Conservation (phyloP, 2,329 filamentous ascomycete species). For the Fusarium brevicatenulatum region DNA sequence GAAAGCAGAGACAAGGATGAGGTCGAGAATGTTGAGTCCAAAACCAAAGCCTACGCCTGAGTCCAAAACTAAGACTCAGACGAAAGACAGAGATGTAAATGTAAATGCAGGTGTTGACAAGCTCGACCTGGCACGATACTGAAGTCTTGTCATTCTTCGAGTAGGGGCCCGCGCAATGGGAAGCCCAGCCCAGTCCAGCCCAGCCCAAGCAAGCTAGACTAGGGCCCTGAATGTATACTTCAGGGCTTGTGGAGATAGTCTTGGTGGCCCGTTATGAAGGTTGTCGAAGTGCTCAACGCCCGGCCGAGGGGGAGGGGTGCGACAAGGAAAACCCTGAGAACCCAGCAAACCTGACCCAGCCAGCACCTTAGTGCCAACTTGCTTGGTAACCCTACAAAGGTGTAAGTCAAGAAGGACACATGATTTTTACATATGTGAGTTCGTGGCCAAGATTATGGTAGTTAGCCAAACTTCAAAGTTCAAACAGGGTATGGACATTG, state of each 20-base stretch:
- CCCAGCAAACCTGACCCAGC: constrained; percentile 33
- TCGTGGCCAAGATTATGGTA: constrained; percentile 25
- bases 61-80: constrained; percentile 9
- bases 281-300: constrained; percentile 30
- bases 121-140: constrained; percentile 22
- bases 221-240: constrained; percentile 36
- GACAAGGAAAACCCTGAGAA: constrained; percentile 21
- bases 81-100: constrained; percentile 17
- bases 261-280: constrained; percentile 34
- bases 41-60: constrained; percentile 14
- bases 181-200: constrained; percentile 20
- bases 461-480: constrained; percentile 10
- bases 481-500: constrained; percentile 4
- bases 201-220: constrained; percentile 20
- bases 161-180: constrained; percentile 19
- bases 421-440: constrained; percentile 35
- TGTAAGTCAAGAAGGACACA: constrained; percentile 36
- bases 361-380: constrained; percentile 38
- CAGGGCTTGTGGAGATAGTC: constrained; percentile 37
- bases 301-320: constrained; percentile 35
- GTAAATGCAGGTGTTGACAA: constrained; percentile 7
- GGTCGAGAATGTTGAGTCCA: constrained; percentile 12
- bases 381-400: constrained; percentile 40
- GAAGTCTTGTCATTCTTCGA: constrained; percentile 28
- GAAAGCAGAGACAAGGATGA: constrained; percentile 26